Conservation (phyloP, 495 filamentous ascomycete species). For the Daldinia caldariorum region DNA sequence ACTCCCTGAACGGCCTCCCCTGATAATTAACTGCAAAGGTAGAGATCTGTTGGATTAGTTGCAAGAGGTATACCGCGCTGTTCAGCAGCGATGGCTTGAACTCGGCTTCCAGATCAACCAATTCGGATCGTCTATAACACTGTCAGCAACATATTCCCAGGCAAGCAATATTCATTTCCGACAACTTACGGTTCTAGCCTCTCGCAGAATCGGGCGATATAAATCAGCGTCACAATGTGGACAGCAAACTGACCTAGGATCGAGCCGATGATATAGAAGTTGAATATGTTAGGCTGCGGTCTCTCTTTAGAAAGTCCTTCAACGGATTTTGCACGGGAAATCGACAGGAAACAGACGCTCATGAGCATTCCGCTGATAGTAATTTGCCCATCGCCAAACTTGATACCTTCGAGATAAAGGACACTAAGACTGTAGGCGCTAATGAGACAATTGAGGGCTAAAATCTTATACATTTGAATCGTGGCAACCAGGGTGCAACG, state of each 20-base stretch:
- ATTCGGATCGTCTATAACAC: constrained; percentile 66
- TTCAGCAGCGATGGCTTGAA: constrained; percentile 95
- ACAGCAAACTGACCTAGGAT: constrained; percentile 98
- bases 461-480: constrained; percentile 99
- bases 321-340: constrained; percentile 93
- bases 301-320: constrained; percentile 96
- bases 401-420: constrained; percentile 97
- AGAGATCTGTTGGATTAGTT: constrained; percentile 98
- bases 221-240: constrained; percentile 93
- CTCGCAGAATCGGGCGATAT: constrained; percentile 90
- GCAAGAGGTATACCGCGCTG: constrained; percentile 95
- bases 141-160: constrained; percentile 25
- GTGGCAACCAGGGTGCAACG: constrained; percentile 97
- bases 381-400: constrained; percentile 98
- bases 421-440: constrained; percentile 97
- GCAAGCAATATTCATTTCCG: constrained; percentile 33
- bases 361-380: constrained; percentile 99
- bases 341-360: constrained; percentile 98
- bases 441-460: constrained; percentile 97
- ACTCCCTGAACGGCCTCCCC: constrained; percentile 95
- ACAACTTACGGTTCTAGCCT: constrained; percentile 77
- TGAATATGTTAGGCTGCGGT: constrained; percentile 98
- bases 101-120: constrained; percentile 92
- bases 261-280: constrained; percentile 97
- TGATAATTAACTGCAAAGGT: constrained; percentile 99